Evolutionary conservation across 805 yeast genomes (phyloP).

Genomic region (Saturnispora diversa): DNA sequence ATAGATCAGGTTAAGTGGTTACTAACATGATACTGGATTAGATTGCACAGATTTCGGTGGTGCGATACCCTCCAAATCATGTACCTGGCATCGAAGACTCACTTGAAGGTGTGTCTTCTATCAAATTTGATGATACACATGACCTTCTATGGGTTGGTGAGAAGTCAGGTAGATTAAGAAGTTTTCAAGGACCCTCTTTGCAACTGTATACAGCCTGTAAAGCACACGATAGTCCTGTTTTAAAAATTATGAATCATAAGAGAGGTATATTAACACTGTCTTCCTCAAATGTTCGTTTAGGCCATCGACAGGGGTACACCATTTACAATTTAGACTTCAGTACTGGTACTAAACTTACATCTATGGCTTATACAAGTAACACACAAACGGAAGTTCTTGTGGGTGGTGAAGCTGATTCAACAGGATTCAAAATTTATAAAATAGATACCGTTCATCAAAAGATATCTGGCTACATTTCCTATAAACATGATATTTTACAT

Average conservation of each 20-base stretch:
- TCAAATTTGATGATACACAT: slow-evolving; percentile 59
- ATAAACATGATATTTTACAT: slow-evolving; percentile 37
- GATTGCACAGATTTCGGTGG: slow-evolving; percentile 8
- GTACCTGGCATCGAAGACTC: slow-evolving; percentile 15
- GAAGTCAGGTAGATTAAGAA: slow-evolving; percentile 41
- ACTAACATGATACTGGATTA: slow-evolving; percentile 1
- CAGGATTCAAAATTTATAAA: slow-evolving; percentile 30
- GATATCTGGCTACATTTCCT: slow-evolving; percentile 32
- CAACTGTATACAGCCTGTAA: slow-evolving; percentile 50
- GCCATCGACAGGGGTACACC: slow-evolving; percentile 50
- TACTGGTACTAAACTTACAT: slow-evolving; percentile 27
- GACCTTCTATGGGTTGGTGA: slow-evolving; percentile 87
- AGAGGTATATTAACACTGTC: slow-evolving; percentile 55
- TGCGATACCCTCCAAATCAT: slow-evolving; percentile 21
- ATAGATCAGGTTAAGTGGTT: not conserved
- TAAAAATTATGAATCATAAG: slow-evolving; percentile 45
- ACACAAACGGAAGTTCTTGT: slow-evolving; percentile 38
- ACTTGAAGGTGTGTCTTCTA: slow-evolving; percentile 22
- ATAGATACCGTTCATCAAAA: slow-evolving; percentile 36
- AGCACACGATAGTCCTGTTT: slow-evolving; percentile 43
- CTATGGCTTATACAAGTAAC: slow-evolving; percentile 36
- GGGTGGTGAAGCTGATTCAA: slow-evolving; percentile 30
- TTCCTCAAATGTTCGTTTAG: slow-evolving; percentile 41
- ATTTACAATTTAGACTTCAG: slow-evolving; percentile 28
- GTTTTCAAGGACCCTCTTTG: slow-evolving; percentile 39